A percentile compares a stretch with the other conserved stretches of the same genome.
Evolutionary conservation across 257 asterid species (phyloP).

Genomic region (Ocimum tenuiflorum): DNA sequence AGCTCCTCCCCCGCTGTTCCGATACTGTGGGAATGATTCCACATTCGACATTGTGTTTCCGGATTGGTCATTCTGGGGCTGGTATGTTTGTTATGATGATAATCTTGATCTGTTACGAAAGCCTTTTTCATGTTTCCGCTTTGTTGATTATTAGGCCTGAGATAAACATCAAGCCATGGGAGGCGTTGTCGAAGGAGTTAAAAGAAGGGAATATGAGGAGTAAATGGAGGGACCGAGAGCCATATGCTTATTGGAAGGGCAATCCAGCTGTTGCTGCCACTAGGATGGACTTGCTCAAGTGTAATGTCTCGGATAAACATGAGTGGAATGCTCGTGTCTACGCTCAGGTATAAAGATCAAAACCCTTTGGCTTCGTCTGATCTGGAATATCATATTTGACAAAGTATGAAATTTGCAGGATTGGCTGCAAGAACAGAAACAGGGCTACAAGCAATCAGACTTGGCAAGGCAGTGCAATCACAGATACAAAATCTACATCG

Average conservation of each 20-base stretch:
- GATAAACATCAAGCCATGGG: constrained; percentile 84
- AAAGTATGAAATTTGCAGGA: constrained; percentile 32
- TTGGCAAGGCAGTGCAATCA: constrained; percentile 73
- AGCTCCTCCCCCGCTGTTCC: constrained; percentile 59
- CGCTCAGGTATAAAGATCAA: constrained; percentile 42
- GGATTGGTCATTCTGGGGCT: constrained; percentile 94
- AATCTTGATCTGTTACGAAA: background rate
- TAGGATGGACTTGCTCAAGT: constrained; percentile 68
- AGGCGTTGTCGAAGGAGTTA: constrained; percentile 37
- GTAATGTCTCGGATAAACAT: constrained; percentile 56
- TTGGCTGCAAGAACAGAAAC: constrained; percentile 46
- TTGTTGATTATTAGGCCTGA: constrained; percentile 51
- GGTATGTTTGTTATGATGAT: constrained; percentile 31
- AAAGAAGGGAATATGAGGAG: constrained; percentile 46
- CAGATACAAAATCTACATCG: constrained; percentile 83
- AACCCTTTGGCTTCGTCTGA: background rate
- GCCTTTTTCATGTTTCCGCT: background rate
- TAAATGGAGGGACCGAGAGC: constrained; percentile 67
- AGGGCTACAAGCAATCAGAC: constrained; percentile 66
- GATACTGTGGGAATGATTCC: constrained; percentile 51
- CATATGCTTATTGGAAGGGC: constrained; percentile 88
- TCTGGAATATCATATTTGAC: background rate
- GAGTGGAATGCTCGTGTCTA: constrained; percentile 84
- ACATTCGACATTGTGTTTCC: constrained; percentile 67
- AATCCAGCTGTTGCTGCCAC: constrained; percentile 45